Base-by-base conservation (phyloP, 495 filamentous ascomycete genomes). In the Aspergillus heteromorphus region DNA sequence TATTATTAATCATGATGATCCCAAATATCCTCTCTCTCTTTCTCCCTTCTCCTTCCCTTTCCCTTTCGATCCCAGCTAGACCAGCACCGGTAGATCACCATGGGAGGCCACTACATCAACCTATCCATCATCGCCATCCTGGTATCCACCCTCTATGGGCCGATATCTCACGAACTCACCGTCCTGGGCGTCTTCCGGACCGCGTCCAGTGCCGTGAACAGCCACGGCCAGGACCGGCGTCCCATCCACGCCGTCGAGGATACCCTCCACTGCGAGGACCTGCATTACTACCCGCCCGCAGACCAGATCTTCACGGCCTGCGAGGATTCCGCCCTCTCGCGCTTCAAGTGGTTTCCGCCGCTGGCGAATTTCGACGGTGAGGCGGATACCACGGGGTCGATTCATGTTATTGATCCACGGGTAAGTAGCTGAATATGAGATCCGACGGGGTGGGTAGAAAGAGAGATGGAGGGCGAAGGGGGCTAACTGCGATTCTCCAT, bases 191-290 rank as follows among this genome's bases (percentile, higher is more conserved):
- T 65, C 13, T 64, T 64, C 56, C 49, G 61, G 23, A 56, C 59
- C 13, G 23, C 61, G 40, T 48, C 51, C 31, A 60, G 43, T 21
- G 31, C 65, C 21, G 54, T 63, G 3, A 67, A 71, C 10, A 45
- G 69, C 20, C 65, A 71, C 10, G 45, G 69, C 20, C 65, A 74
- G 34, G 71, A 71, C 13, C 53, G 69, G 5, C 67, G 67, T n/a
- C n/a, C n/a, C 5, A 64, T 74, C 5, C 56, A 65, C 48, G 53
- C 58, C 19, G 80, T 86, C 42, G 63, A 71, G 5, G 79, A 83
- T 59, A 83, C 82, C 0, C 56, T 74, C 25, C 69, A 79, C 29
- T 84, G 81, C 57, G 83, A 86, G 52, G 83, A 86, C 64, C 47
- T 86, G 11, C 80, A 85, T 57, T 76, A 83, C 51, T 77, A 83